phyloP scores from a whole-genome alignment of 208 protist genomes.

The Acanthamoeba lenticulata region DNA sequence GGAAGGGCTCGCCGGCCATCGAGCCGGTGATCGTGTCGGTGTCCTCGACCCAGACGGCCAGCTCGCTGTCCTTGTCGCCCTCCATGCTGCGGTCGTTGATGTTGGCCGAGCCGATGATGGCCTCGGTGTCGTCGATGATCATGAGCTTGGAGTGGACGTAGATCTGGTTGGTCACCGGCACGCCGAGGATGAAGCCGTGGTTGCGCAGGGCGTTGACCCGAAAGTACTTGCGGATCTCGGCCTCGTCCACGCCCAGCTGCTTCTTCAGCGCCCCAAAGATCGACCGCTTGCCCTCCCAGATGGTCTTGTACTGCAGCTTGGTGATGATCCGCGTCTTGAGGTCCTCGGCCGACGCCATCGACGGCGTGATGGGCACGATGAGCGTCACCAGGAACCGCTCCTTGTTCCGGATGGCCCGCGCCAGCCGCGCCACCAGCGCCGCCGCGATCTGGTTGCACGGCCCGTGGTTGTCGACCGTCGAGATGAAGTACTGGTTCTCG shows the following conservation, averaged over 20 bases:
- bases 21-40: neutral
- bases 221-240: conserved; percentile 66
- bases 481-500: conserved; percentile 81
- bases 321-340: conserved; percentile 57
- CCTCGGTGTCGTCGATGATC: conserved; percentile 75
- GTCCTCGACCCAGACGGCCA: conserved; percentile 68
- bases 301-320: conserved; percentile 69
- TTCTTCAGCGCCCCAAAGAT: neutral
- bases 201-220: conserved; percentile 64
- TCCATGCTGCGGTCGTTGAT: conserved; percentile 81
- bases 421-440: conserved; percentile 75
- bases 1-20: conserved; percentile 65
- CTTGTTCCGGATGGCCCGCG: conserved; percentile 10
- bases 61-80: conserved; percentile 74
- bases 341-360: neutral
- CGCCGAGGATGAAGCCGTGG: conserved; percentile 39
- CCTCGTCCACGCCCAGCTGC: neutral
- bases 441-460: conserved; percentile 71
- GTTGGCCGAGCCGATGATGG: conserved; percentile 80
- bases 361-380: conserved; percentile 71
- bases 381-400: conserved; percentile 73
- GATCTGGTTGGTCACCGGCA: conserved; percentile 72
- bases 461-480: conserved; percentile 22
- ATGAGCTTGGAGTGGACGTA: conserved; percentile 82
- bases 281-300: conserved; percentile 28